A percentile compares a stretch with the other conserved stretches of the same genome.
Evolutionary conservation across 192 early-diverging fungal genomes (phyloP).

Genomic region (Bifiguratus adelaidae): DNA sequence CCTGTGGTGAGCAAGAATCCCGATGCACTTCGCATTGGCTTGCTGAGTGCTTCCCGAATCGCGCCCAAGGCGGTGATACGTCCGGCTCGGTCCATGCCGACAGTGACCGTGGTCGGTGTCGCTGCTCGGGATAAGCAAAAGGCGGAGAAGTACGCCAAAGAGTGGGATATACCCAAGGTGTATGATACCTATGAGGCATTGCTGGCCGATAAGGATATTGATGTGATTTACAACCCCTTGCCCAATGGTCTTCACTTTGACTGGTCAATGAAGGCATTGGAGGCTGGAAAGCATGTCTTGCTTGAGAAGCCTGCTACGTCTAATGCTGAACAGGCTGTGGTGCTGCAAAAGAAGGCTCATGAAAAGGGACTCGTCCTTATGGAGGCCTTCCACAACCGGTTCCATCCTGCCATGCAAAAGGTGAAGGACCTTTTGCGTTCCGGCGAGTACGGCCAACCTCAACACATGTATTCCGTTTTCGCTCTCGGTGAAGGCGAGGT

Average conservation of each 20-base stretch:
- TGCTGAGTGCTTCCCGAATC: too few relatives aligned
- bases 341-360: constrained; percentile 13
- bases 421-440: constrained; percentile 8
- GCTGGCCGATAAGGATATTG: constrained; percentile 26
- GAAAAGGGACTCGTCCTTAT: constrained; percentile 15
- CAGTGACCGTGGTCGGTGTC: constrained; percentile 23
- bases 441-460: constrained; percentile 3
- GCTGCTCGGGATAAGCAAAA: constrained; percentile 30
- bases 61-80: too few relatives aligned
- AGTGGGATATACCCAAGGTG: constrained; percentile 32
- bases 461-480: constrained; percentile 1
- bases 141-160: constrained; percentile 22
- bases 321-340: constrained; percentile 16
- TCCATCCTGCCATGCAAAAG: constrained; percentile 12
- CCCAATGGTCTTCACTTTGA: constrained; percentile 36
- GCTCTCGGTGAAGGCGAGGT: background rate
- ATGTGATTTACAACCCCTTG: constrained; percentile 45
- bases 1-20: too few relatives aligned
- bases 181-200: constrained; percentile 33
- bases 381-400: constrained; percentile 26
- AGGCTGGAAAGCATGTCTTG: constrained; percentile 2
- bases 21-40: too few relatives aligned
- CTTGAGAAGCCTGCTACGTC: constrained; percentile 20
- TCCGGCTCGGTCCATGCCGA: constrained; percentile 18
- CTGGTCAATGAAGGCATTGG: constrained; percentile 30